Evolutionary conservation across 1,284 basidiomycete species (phyloP).

Genomic region (Rhodotorula sp.): DNA sequence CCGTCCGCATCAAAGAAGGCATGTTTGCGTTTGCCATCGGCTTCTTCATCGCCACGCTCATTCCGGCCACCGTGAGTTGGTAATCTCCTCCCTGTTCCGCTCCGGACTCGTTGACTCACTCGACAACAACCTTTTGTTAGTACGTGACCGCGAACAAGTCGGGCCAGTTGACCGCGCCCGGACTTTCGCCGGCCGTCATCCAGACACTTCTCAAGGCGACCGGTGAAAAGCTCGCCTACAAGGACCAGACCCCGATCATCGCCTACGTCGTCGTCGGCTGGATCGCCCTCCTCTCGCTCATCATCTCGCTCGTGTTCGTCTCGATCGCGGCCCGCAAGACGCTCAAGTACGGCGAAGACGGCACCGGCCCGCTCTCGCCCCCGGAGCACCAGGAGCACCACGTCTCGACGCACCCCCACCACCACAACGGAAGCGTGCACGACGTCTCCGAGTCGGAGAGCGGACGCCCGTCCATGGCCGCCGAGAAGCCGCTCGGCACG

Average conservation of each 20-base stretch:
- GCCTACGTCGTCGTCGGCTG: constrained; percentile 35
- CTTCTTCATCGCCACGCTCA: constrained; percentile 26
- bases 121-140: not conserved
- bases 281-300: constrained; percentile 29
- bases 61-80: constrained; percentile 27
- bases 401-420: too few species aligned
- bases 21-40: constrained; percentile 21
- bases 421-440: not conserved
- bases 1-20: constrained; percentile 36
- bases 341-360: constrained; percentile 34
- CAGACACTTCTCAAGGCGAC: constrained; percentile 15
- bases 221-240: constrained; percentile 23
- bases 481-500: constrained; percentile 1
- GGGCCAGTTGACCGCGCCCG: constrained; percentile 20
- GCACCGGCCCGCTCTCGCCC: not conserved
- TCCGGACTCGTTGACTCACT: not conserved
- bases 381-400: not conserved
- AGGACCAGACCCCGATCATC: constrained; percentile 14
- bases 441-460: not conserved
- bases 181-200: constrained; percentile 22
- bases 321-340: constrained; percentile 34
- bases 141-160: constrained; percentile 10
- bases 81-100: not conserved
- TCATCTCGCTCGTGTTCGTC: constrained; percentile 31
- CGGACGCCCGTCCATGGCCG: not conserved